phyloP scores from a whole-genome alignment of 768 basidiomycete genomes.

The Heimioporus sp. region DNA sequence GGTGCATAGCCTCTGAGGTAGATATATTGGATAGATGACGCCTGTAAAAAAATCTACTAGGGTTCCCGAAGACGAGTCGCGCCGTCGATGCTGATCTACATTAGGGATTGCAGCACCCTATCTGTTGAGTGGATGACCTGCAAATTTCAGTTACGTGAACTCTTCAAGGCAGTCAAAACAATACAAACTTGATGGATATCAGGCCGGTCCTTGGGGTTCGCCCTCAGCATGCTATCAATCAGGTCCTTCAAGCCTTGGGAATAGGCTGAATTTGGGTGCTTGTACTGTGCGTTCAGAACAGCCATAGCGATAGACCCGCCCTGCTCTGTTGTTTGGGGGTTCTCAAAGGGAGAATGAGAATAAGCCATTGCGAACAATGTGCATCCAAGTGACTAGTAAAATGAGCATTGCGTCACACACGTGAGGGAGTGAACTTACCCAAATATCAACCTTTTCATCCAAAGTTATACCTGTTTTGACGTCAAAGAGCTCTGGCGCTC shows the following conservation, averaged over 20 bases:
- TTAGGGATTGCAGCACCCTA: constrained; percentile 56
- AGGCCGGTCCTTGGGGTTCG: constrained; percentile 79
- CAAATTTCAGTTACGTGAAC: constrained; percentile 1
- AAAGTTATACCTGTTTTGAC: constrained; percentile 86
- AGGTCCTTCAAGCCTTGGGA: constrained; percentile 79
- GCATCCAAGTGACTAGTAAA: constrained; percentile 86
- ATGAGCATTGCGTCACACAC: constrained; percentile 5
- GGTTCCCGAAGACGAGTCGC: background rate
- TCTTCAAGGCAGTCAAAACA: background rate
- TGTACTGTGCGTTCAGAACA: constrained; percentile 89
- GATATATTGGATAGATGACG: constrained; percentile 8
- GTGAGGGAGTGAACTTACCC: constrained; percentile 52
- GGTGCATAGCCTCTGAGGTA: background rate
- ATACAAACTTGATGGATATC: constrained; percentile 75
- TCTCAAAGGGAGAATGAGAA: constrained; percentile 95
- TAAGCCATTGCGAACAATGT: constrained; percentile 94
- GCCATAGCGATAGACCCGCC: constrained; percentile 98
- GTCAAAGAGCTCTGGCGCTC: constrained; percentile 96
- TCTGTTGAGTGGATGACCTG: constrained; percentile 71
- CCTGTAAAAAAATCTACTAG: constrained; percentile 1
- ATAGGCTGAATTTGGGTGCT: constrained; percentile 84
- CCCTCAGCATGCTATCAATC: constrained; percentile 82
- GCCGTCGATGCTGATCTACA: constrained; percentile 28
- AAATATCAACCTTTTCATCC: constrained; percentile 96
- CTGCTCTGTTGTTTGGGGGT: constrained; percentile 85